These are phyloP conservation scores for Penicillium angulare DNA, from an alignment of 495 filamentous ascomycete genomes.

Conservation along the genomic window DNA sequence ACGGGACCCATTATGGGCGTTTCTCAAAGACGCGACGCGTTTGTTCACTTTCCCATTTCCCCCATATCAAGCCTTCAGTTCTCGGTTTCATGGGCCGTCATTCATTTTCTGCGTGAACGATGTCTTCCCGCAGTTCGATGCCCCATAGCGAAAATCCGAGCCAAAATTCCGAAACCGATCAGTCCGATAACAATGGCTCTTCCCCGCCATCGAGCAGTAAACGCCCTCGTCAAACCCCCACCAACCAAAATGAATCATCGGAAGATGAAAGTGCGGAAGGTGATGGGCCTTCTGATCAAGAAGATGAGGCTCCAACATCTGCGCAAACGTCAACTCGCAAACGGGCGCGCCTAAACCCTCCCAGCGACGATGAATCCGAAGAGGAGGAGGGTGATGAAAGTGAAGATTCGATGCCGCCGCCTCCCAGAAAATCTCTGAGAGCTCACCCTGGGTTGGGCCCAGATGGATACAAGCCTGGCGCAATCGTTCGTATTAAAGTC, in stretches of 20 bases:
- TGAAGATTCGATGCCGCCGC: neutral
- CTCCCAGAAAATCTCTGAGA: slow-evolving; percentile 1
- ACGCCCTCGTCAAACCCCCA: slow-evolving; percentile 28
- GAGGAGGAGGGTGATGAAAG: neutral
- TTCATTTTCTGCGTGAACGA: slow-evolving; percentile 9
- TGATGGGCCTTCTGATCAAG: neutral
- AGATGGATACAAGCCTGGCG: slow-evolving; percentile 66
- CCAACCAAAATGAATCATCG: slow-evolving; percentile 8
- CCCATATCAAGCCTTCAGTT: slow-evolving; percentile 9
- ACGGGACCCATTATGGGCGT: slow-evolving; percentile 14
- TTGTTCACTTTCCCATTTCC: neutral
- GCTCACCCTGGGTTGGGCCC: slow-evolving; percentile 12
- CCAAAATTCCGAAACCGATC: slow-evolving; percentile 29
- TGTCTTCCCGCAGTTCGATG: slow-evolving; percentile 27
- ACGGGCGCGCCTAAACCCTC: neutral
- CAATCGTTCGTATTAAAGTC: slow-evolving; percentile 84
- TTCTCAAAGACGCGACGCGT: slow-evolving; percentile 25
- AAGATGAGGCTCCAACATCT: neutral
- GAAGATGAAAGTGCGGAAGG: neutral
- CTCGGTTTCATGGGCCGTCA: slow-evolving; percentile 1
- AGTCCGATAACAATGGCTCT: slow-evolving; percentile 12
- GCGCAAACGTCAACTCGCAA: neutral
- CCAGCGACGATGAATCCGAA: neutral
- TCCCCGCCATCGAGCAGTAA: slow-evolving; percentile 31
- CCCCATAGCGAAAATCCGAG: slow-evolving; percentile 31